Percentiles rank a stretch among this genome's conserved stretches.
These are phyloP conservation scores for Rhizopus sp. DNA, from an alignment of 371 early-diverging fungal species.

Conservation along the genomic window DNA sequence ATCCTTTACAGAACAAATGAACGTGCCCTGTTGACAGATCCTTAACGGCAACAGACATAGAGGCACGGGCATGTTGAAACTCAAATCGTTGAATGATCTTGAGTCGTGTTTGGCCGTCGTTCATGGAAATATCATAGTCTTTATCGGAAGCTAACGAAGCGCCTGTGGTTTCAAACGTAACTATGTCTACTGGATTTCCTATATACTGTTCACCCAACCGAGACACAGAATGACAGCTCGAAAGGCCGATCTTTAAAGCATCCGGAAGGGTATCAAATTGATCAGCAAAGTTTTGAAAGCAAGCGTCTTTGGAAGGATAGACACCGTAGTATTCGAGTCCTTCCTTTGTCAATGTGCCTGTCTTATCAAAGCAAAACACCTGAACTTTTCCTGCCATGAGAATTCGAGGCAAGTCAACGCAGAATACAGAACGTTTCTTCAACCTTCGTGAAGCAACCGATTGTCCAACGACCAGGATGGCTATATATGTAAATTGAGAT, in stretches of 20 bases:
- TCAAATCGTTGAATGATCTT: constrained; percentile 72
- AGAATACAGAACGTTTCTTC: constrained; percentile 59
- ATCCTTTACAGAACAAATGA: constrained; percentile 76
- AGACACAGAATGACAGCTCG: constrained; percentile 76
- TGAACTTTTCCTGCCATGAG: constrained; percentile 87
- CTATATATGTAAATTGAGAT: constrained; percentile 36
- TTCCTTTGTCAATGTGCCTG: constrained; percentile 65
- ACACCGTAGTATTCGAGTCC: constrained; percentile 57
- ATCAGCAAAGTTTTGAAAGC: constrained; percentile 2
- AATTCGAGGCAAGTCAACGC: constrained; percentile 79
- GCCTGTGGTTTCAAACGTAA: constrained; percentile 74
- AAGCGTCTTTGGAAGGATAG: constrained; percentile 7
- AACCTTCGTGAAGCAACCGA: constrained; percentile 73
- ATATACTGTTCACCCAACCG: constrained; percentile 58
- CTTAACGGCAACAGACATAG: constrained; percentile 77
- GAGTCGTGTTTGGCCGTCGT: not conserved
- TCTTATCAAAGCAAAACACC: constrained; percentile 81
- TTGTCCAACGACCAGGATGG: constrained; percentile 84
- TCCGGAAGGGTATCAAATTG: not conserved
- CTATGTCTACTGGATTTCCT: constrained; percentile 90
- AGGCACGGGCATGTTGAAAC: constrained; percentile 77
- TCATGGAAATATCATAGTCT: not conserved
- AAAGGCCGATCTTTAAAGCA: constrained; percentile 57
- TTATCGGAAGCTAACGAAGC: constrained; percentile 1
- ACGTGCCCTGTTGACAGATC: constrained; percentile 42